Evolutionary conservation across 768 basidiomycete species (phyloP), one percentile per base, ranked within the genome.

Genomic region (Naganishia antarctica): DNA sequence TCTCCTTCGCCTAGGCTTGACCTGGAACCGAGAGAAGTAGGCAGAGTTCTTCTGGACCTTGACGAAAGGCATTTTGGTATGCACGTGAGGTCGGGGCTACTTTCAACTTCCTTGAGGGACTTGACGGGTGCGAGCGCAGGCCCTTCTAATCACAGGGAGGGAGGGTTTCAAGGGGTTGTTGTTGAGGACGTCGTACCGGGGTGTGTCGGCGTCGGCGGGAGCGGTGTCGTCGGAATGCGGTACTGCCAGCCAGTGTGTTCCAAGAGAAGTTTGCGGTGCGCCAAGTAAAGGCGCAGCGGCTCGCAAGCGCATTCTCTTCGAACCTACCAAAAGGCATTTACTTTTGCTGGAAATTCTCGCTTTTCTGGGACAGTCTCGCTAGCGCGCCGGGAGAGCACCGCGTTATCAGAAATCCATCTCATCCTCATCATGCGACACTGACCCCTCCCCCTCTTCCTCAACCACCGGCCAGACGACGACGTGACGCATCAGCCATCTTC

Each of bases 1-100:
- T 78, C 92, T 86, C 70, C 96, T 83, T 76, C 96, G 83, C 48
- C 64, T 25, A 61, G 60, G 43, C 53, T 61, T 49, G 47, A 50
- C 68, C 60, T 70, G 72, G 68, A 62, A 70, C 44, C 74, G 61
- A 68, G 92, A 96, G 82, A 91, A 96, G 87, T 97, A 97, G 74
- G 94, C 90, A 78, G 86, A 85, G 75, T 90, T 89, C 84, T 99
- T 97, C 82, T 93, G 79, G 71, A 88, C 87, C 83, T 97, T 97
- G 83, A 96, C 88, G 84, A 96, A 98, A 67, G 93, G 94, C 94
- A 80, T 78, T 66, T 72, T 71, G 71, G 57, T 40, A 46, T 58
- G 49, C 65, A 71, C 68, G 69, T n/a, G n/a, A n/a, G 32, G 48
- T n/a, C 34, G 8, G 34, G 53, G 40, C 53, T 41, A 41, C 43